Evolutionary conservation across 192 early-diverging fungal genomes (phyloP).

Genomic region (Mortierella hygrophila): DNA sequence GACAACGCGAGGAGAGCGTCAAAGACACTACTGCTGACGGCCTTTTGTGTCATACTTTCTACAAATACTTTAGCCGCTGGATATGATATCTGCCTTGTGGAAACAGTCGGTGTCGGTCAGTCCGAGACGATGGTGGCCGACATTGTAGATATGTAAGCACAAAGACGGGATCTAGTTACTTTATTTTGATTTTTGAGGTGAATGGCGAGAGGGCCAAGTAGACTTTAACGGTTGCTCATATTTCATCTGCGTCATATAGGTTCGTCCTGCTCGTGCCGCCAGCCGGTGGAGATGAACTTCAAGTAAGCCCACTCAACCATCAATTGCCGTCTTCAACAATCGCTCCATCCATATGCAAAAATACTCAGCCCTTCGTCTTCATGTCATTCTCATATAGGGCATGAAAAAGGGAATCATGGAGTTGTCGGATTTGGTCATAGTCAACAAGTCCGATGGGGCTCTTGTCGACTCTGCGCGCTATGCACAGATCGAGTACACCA

Average conservation of each 20-base stretch:
- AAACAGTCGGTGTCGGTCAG: constrained; percentile 91
- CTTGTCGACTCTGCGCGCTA: constrained; percentile 72
- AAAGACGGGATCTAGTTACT: neutral
- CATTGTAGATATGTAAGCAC: constrained; percentile 83
- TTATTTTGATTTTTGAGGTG: neutral
- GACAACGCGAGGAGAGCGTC: neutral
- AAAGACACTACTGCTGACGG: neutral
- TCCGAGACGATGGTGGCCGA: constrained; percentile 89
- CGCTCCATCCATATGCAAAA: neutral
- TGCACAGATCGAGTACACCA: constrained; percentile 77
- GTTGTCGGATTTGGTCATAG: constrained; percentile 83
- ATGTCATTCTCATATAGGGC: constrained; percentile 57
- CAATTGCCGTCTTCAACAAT: too few relatives aligned
- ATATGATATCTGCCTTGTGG: constrained; percentile 84
- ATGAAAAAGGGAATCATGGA: constrained; percentile 93
- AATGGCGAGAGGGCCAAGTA: neutral
- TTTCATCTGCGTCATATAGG: constrained; percentile 23
- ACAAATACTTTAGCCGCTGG: constrained; percentile 68
- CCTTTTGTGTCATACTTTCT: neutral
- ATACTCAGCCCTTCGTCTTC: neutral
- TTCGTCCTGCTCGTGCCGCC: constrained; percentile 85
- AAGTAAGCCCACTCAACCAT: constrained; percentile 51
- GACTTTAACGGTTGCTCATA: neutral
- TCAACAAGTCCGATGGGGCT: constrained; percentile 86
- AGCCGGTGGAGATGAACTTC: constrained; percentile 88